These are phyloP conservation scores for Rhynchosporium secalis DNA, from an alignment of 2,329 filamentous ascomycete species.

Conservation along the genomic window DNA sequence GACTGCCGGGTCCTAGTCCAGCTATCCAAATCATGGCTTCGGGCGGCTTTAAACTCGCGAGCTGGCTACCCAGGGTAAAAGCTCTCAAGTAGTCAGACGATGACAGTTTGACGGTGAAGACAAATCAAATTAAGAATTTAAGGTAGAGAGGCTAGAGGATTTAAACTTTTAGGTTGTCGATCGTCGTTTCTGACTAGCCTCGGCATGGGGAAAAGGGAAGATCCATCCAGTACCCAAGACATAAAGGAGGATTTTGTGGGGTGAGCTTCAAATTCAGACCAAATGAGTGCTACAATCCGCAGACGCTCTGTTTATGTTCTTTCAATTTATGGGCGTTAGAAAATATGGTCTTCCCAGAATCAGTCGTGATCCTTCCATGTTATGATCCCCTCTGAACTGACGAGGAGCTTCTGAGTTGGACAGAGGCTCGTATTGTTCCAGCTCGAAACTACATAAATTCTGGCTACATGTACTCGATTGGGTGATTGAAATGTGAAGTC, in stretches of 20 bases:
- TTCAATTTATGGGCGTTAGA: too few relatives aligned
- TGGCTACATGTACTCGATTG: slow-evolving; percentile 3
- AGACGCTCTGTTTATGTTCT: too few relatives aligned
- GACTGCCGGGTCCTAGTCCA: neutral
- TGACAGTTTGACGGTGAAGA: neutral
- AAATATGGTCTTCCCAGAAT: too few relatives aligned
- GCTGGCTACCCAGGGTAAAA: neutral
- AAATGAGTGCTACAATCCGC: too few relatives aligned
- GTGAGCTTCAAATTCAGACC: neutral
- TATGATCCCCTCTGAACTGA: neutral
- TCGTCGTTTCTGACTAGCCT: slow-evolving; percentile 15
- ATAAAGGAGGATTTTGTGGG: neutral
- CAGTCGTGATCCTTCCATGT: neutral
- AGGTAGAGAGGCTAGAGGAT: slow-evolving; percentile 6
- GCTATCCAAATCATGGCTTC: neutral
- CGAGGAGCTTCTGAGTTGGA: neutral
- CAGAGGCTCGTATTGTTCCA: neutral
- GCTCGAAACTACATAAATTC: neutral
- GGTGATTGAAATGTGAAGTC: neutral
- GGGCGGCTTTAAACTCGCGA: neutral
- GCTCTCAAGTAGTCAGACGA: neutral
- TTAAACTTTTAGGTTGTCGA: slow-evolving; percentile 1
- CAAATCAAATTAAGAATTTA: neutral
- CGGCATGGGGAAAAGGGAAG: slow-evolving; percentile 2
- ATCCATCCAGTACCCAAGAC: neutral